Percentiles rank a stretch among this genome's conserved stretches.
Evolutionary conservation across 73 alveolate species (phyloP).

Genomic region (Tetrahymena elliotti): DNA sequence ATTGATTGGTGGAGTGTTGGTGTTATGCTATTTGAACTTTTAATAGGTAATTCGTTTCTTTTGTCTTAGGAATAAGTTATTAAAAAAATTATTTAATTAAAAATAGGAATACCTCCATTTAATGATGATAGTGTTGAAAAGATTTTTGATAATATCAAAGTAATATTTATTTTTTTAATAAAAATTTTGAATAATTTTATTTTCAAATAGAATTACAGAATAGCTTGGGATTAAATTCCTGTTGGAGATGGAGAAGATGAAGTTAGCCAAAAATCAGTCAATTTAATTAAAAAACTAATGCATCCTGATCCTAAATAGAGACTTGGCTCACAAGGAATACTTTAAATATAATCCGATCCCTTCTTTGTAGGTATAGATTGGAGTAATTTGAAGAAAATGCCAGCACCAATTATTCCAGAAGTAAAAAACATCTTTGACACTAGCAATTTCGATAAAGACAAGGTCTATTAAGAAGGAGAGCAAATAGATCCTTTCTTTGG

Average conservation of each 20-base stretch:
- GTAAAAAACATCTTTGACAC: not conserved
- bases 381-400: slow-evolving; percentile 11
- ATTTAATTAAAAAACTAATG: slow-evolving; percentile 31
- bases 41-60: not conserved
- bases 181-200: not conserved
- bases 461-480: not conserved
- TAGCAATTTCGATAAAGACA: not conserved
- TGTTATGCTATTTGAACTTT: not conserved
- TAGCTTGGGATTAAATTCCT: slow-evolving; percentile 18
- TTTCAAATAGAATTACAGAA: not conserved
- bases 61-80: not conserved
- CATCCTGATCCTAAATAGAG: slow-evolving; percentile 46
- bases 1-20: slow-evolving; percentile 49
- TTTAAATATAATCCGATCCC: slow-evolving; percentile 16
- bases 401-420: slow-evolving; percentile 27
- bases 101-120: slow-evolving; percentile 58
- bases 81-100: slow-evolving; percentile 1
- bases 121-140: slow-evolving; percentile 53
- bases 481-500: not conserved
- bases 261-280: slow-evolving; percentile 6
- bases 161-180: not conserved
- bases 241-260: slow-evolving; percentile 36
- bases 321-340: slow-evolving; percentile 34
- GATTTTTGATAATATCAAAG: slow-evolving; percentile 36
- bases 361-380: slow-evolving; percentile 35